Conservation (phyloP, 2,329 filamentous ascomycete genomes). For the Diaporthe nobilis region DNA sequence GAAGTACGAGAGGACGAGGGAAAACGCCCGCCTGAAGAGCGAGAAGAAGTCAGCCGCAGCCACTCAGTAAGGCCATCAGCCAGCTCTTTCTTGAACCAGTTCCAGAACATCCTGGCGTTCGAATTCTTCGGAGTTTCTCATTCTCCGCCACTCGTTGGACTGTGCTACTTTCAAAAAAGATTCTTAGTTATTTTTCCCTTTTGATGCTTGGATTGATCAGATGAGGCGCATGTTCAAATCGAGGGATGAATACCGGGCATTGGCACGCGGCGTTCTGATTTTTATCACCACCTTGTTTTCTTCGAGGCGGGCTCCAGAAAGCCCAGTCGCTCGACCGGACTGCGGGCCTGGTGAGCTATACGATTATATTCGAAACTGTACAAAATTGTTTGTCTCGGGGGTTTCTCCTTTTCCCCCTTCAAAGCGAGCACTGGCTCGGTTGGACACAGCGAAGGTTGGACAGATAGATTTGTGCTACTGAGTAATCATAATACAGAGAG, state of each 20-base stretch:
- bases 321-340: not conserved
- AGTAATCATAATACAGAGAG: constrained; percentile 36
- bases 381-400: constrained; percentile 8
- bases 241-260: constrained; percentile 27
- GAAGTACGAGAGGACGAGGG: constrained; percentile 58
- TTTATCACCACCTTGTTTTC: not conserved
- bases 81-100: not conserved
- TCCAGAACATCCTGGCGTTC: not conserved
- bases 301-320: not conserved
- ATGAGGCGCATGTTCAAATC: constrained; percentile 15
- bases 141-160: constrained; percentile 1
- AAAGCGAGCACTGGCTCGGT: constrained; percentile 9
- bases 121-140: not conserved
- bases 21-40: constrained; percentile 53
- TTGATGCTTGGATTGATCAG: constrained; percentile 33
- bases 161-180: constrained; percentile 7
- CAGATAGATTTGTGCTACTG: constrained; percentile 25
- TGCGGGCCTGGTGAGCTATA: not conserved
- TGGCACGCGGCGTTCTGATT: constrained; percentile 34
- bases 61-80: constrained; percentile 33
- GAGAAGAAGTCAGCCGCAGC: constrained; percentile 52
- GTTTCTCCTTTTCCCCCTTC: not conserved
- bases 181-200: not conserved
- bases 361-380: constrained; percentile 11
- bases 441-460: constrained; percentile 16